These are phyloP conservation scores for Penicillium rolfsii DNA, from an alignment of 2,329 filamentous ascomycete genomes.

Conservation along the genomic window DNA sequence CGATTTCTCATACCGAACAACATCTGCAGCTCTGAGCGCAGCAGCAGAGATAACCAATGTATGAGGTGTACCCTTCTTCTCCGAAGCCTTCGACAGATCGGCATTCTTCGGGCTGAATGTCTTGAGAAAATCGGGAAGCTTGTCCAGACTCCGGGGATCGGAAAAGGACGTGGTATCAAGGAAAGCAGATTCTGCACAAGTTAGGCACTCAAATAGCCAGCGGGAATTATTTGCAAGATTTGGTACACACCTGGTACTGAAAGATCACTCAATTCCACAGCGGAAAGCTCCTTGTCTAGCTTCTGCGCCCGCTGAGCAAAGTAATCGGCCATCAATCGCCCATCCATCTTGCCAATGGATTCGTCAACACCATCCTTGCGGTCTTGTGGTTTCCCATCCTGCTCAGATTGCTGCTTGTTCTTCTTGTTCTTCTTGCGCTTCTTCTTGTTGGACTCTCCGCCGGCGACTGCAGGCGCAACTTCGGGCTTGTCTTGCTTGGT, in stretches of 20 bases:
- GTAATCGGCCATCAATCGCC: conserved; percentile 79
- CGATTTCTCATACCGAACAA: conserved; percentile 64
- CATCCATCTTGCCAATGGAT: conserved; percentile 80
- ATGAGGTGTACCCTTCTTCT: conserved; percentile 74
- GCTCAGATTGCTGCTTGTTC: conserved; percentile 31
- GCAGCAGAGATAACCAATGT: conserved; percentile 87
- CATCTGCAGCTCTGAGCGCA: conserved; percentile 81
- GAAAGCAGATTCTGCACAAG: conserved; percentile 67
- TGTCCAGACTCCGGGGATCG: conserved; percentile 67
- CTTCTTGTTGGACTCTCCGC: conserved; percentile 37
- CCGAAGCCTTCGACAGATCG: conserved; percentile 65
- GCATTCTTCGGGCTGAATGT: conserved; percentile 57
- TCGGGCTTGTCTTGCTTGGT: conserved; percentile 33
- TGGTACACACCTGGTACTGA: conserved; percentile 70
- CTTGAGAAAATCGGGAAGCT: conserved; percentile 79
- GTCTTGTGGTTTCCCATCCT: conserved; percentile 50
- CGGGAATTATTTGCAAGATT: background rate
- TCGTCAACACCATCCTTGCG: conserved; percentile 76
- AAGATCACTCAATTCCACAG: conserved; percentile 81
- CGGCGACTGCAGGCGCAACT: conserved; percentile 21
- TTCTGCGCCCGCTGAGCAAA: conserved; percentile 76
- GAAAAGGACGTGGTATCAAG: conserved; percentile 77
- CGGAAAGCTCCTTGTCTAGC: conserved; percentile 78
- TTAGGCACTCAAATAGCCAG: conserved; percentile 3
- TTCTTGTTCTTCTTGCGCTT: conserved; percentile 36